Evolutionary conservation across 2,329 filamentous ascomycete species (phyloP), one percentile per base, ranked within the genome.

Genomic region (Aspergillus intermedius): DNA sequence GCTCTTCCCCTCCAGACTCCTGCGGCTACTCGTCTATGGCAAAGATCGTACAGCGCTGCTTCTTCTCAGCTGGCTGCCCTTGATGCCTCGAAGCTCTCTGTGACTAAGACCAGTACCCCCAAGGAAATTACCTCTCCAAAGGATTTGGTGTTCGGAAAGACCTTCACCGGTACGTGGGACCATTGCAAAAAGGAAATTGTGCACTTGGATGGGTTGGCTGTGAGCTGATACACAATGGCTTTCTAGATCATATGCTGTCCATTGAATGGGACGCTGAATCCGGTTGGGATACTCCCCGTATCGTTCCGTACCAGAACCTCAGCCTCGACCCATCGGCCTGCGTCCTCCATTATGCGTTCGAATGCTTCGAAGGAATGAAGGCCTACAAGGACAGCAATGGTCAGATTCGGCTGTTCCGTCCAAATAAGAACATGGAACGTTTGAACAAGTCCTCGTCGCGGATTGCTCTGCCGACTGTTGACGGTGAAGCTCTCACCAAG

Each of bases 321-420:
- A 91, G 88, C 42, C 86, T 98, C 61, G 93, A 97, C 70, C 93
- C 93, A 22, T 89, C 93, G 40, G 93, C 89, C 30, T 97, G 91
- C 74, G 93, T 97, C 54, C 91, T 98, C 74, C 93, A 98, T 80
- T 98, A 98, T 73, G 93, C 89, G 44, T 97, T 97, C 66, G 88
- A 94, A 72, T 93, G 87, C 70, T 98, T 98, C 72, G 93, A 98
- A 77, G 93, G 93, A 60, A 95, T 97, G 90, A 98, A 98, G 77
- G 93, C 93, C 51, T 98, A 98, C 80, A 94, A 91, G 72, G 89
- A 95, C 74, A 82, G 79, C 62, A 67, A 81, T 40, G 88, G 88
- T 60, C 75, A 83, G 51, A 81, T 95, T 59, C 84, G 91, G 48
- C 77, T 98, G 47, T 98, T 98, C 80, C 83, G 93, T 30, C 93